These are phyloP conservation scores for Cytospora chrysosperma DNA, from an alignment of 2,329 filamentous ascomycete genomes.

Conservation along the genomic window DNA sequence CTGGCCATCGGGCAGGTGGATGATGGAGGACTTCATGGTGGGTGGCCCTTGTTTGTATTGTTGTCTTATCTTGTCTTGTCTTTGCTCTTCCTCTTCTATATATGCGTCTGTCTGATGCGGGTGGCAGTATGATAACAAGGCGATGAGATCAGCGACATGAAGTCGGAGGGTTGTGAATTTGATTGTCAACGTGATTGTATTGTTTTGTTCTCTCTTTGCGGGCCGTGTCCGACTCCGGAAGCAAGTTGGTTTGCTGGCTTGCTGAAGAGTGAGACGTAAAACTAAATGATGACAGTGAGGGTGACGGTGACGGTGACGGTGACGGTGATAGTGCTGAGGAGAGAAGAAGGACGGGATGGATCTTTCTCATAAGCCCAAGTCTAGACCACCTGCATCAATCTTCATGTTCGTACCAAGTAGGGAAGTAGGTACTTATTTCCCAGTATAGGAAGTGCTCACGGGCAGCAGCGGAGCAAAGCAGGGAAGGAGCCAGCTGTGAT, in stretches of 20 bases:
- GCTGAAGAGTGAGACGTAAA: too few species aligned
- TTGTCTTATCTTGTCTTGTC: too few species aligned
- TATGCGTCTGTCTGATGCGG: not conserved
- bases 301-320: not conserved
- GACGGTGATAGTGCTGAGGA: not conserved
- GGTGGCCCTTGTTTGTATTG: not conserved
- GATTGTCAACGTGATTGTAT: not conserved
- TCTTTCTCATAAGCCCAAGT: not conserved
- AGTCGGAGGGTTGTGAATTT: not conserved
- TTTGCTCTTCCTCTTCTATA: too few species aligned
- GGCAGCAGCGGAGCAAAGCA: too few species aligned
- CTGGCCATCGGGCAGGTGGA: conserved; percentile 86
- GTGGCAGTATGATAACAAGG: not conserved
- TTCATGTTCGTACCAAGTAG: not conserved
- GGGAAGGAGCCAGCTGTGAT: not conserved
- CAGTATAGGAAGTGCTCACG: too few species aligned
- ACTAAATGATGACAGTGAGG: not conserved
- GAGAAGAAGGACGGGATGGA: not conserved
- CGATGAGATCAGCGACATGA: not conserved
- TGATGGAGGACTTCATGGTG: conserved; percentile 36
- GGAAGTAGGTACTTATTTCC: not conserved
- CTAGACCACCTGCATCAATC: too few species aligned
- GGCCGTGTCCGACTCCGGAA: not conserved
- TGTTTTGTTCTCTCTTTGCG: not conserved
- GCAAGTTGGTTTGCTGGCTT: not conserved